Evolutionary conservation across 108 stramenopile genomes (phyloP).

Genomic region (Licmophora abbreviata): DNA sequence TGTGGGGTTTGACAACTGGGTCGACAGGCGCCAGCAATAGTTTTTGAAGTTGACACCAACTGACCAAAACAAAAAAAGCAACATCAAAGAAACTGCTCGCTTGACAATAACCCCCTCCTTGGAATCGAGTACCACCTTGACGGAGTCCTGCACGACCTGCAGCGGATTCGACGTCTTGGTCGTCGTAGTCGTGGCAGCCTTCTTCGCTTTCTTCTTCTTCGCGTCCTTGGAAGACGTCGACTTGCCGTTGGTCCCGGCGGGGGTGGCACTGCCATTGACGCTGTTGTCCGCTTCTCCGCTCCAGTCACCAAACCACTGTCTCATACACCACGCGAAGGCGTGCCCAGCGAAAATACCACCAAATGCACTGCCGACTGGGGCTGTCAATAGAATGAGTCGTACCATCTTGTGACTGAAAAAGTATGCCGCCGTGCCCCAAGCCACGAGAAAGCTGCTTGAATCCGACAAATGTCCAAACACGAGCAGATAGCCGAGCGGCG

Average conservation of each 20-base stretch:
- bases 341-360: constrained; percentile 85
- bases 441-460: constrained; percentile 74
- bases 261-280: constrained; percentile 9
- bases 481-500: constrained; percentile 92
- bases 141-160: constrained; percentile 36
- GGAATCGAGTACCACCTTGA: constrained; percentile 43
- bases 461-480: constrained; percentile 71
- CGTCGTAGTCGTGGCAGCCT: constrained; percentile 6
- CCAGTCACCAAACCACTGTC: constrained; percentile 37
- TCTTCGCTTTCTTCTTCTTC: constrained; percentile 42
- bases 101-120: constrained; percentile 68
- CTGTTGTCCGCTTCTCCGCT: constrained; percentile 6
- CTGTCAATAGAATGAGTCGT: constrained; percentile 90
- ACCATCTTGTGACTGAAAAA: constrained; percentile 98
- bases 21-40: constrained; percentile 64
- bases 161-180: constrained; percentile 30
- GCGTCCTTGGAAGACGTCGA: constrained; percentile 18
- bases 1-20: constrained; percentile 75
- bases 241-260: constrained; percentile 9
- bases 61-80: constrained; percentile 44
- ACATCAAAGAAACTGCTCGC: constrained; percentile 32
- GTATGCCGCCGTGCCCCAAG: constrained; percentile 89
- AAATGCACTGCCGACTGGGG: constrained; percentile 84
- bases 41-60: constrained; percentile 42
- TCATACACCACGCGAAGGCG: constrained; percentile 64